These are phyloP conservation scores for Erodium texanum DNA, from an alignment of 441 rosid species.

Conservation along the genomic window DNA sequence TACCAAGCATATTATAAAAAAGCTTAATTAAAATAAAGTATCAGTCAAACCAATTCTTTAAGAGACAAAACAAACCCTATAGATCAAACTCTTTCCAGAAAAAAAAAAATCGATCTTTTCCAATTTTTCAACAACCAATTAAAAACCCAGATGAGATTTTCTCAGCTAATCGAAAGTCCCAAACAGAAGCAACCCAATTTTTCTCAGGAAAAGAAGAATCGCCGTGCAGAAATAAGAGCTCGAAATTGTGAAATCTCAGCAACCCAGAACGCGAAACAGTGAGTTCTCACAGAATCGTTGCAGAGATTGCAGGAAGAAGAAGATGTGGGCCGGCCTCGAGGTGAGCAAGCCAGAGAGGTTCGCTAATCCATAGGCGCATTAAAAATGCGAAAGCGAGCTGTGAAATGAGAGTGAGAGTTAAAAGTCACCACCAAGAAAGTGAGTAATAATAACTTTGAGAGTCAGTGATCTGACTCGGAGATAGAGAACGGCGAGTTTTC, in stretches of 20 bases:
- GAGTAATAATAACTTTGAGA: conserved; percentile 14
- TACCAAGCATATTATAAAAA: conserved; percentile 7
- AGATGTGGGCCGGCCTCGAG: conserved; percentile 24
- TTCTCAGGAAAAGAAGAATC: neutral
- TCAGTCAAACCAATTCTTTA: conserved; percentile 44
- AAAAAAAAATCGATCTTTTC: conserved; percentile 21
- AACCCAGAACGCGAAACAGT: conserved; percentile 15
- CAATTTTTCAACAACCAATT: conserved; percentile 27
- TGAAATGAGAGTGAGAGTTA: conserved; percentile 10
- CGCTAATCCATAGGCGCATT: conserved; percentile 38
- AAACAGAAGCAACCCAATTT: neutral
- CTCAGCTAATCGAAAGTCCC: conserved; percentile 18
- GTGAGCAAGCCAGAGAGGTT: conserved; percentile 16
- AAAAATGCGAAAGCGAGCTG: conserved; percentile 19
- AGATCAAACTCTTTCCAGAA: too few relatives aligned
- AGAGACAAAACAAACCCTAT: conserved; percentile 12
- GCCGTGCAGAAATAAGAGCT: conserved; percentile 8
- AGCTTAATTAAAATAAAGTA: conserved; percentile 23
- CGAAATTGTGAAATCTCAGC: neutral
- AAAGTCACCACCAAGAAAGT: conserved; percentile 20
- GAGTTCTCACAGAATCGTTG: conserved; percentile 14
- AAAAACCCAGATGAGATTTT: conserved; percentile 25
- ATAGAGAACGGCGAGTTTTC: conserved; percentile 23
- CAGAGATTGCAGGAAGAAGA: conserved; percentile 10
- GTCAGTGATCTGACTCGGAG: conserved; percentile 20